A percentile compares a stretch with the other conserved stretches of the same genome.
phyloP scores from a whole-genome alignment of 2,329 filamentous ascomycete species.

The Epichloe sp. region DNA sequence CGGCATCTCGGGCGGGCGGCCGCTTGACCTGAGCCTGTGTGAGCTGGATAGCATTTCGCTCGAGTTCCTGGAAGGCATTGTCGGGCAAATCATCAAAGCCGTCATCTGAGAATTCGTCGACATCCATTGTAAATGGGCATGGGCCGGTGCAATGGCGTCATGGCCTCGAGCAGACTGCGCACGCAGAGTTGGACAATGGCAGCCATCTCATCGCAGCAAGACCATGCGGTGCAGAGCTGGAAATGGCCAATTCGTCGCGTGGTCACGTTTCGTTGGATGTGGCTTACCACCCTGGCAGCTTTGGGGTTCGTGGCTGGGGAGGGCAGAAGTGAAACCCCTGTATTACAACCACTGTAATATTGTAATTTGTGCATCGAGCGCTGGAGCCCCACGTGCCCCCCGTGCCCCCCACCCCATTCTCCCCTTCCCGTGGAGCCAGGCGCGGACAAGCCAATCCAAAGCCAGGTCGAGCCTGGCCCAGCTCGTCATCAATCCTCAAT shows the following conservation, averaged over 20 bases:
- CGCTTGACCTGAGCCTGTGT: slow-evolving; percentile 32
- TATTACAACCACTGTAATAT: too few species aligned
- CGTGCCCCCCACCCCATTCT: too few species aligned
- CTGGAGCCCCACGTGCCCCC: too few species aligned
- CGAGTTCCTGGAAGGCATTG: slow-evolving; percentile 46
- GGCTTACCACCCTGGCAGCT: not conserved
- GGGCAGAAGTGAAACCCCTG: not conserved
- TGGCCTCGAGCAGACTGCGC: slow-evolving; percentile 3
- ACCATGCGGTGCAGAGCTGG: not conserved
- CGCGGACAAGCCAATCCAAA: too few species aligned
- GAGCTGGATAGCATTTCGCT: slow-evolving; percentile 48
- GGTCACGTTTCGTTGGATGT: slow-evolving; percentile 4
- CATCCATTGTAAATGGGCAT: slow-evolving; percentile 20
- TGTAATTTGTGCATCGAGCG: too few species aligned
- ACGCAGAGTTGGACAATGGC: not conserved
- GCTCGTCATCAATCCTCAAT: slow-evolving; percentile 4
- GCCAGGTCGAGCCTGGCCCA: too few species aligned
- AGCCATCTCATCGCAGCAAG: not conserved
- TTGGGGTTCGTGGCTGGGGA: not conserved
- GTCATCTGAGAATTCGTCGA: slow-evolving; percentile 51
- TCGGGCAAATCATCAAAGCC: slow-evolving; percentile 48
- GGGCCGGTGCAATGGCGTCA: slow-evolving; percentile 7
- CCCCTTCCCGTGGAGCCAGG: too few species aligned
- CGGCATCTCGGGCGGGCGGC: slow-evolving; percentile 10
- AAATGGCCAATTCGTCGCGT: slow-evolving; percentile 6